Evolutionary conservation across 495 filamentous ascomycete genomes (phyloP), one percentile per base, ranked within the genome.

Genomic region (Paragyromitra xinjiangensis): DNA sequence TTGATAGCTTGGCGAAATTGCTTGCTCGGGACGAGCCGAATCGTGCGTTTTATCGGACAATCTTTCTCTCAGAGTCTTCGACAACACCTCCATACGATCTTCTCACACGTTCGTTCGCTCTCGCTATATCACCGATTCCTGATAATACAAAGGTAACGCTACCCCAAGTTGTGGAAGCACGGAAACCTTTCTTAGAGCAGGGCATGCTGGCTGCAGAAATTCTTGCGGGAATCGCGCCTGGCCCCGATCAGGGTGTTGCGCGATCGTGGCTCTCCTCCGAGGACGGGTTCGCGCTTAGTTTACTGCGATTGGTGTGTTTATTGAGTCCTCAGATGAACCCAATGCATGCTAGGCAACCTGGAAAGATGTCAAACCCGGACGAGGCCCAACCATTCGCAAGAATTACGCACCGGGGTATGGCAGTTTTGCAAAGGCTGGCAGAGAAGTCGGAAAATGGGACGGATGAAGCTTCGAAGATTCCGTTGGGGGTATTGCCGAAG

Each of bases 1-100:
- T 97, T 24, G 95, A 99, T 83, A 90, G 90, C 70, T 86, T 98
- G 4, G 95, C 95, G 12, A 98, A 98, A 82, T 86, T 99, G 12
- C 88, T 99, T 34, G 95, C 95, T 1, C 89, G 94, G 59, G 95
- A 98, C 83, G 94, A 98, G 71, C 94, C 95, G 0, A 99, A 98
- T 80, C 87, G 95, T 67, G 90, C 89, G 3, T 91, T 91, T 73
- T 97, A 93, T 86, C 89, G 89, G 69, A 85, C 90, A 44, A 92
- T 98, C 39, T 96, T 98, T 81, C 86, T 89, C 16, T 87, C 90
- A 5, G 93, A 97, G 74, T 86, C 88, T 14, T 83, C 86, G 19
- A 86, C 85, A 16, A 85, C 86, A 8, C 87, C 89, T 7, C 89
- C 92, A 3, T 91, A 90, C 80, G 94, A 97, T 65, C 89, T 98